phyloP scores from a whole-genome alignment of 139 green algal genomes.

The Micromonas pusilla region DNA sequence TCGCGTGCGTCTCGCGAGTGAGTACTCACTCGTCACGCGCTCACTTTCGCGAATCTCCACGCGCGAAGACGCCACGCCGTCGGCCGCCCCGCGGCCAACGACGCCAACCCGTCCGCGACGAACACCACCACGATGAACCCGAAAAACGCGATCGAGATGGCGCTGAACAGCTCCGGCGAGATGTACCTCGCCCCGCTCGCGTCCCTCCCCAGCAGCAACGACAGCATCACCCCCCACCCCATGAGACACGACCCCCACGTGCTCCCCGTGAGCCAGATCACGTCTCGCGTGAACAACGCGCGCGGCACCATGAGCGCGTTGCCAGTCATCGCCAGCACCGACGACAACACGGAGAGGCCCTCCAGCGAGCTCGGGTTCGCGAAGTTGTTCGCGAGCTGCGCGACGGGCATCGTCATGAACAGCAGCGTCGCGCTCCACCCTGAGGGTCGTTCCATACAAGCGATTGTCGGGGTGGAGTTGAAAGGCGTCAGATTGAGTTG shows the following conservation, averaged over 20 bases:
- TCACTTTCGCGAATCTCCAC: background rate
- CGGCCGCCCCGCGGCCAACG: background rate
- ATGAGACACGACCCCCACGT: constrained; percentile 57
- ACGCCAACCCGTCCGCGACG: background rate
- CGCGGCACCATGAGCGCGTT: constrained; percentile 85
- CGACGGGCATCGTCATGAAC: constrained; percentile 68
- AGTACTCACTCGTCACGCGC: too few relatives aligned
- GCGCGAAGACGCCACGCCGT: background rate
- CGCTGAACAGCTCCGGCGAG: background rate
- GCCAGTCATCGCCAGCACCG: constrained; percentile 62
- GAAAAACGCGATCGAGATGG: background rate
- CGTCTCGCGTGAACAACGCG: constrained; percentile 68
- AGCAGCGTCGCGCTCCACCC: constrained; percentile 67
- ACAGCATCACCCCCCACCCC: constrained; percentile 67
- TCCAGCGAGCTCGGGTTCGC: constrained; percentile 42
- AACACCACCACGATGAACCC: background rate
- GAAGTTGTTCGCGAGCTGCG: constrained; percentile 61
- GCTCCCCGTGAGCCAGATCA: constrained; percentile 57
- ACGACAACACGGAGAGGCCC: constrained; percentile 28
- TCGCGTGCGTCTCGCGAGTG: too few relatives aligned
- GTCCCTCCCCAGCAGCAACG: constrained; percentile 39
- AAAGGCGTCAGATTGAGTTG: too few relatives aligned
- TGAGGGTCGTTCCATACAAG: too few relatives aligned
- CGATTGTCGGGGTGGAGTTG: too few relatives aligned
- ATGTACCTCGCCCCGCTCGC: background rate